Conservation (phyloP, 108 stramenopile genomes). For the Fistulifera solaris region DNA sequence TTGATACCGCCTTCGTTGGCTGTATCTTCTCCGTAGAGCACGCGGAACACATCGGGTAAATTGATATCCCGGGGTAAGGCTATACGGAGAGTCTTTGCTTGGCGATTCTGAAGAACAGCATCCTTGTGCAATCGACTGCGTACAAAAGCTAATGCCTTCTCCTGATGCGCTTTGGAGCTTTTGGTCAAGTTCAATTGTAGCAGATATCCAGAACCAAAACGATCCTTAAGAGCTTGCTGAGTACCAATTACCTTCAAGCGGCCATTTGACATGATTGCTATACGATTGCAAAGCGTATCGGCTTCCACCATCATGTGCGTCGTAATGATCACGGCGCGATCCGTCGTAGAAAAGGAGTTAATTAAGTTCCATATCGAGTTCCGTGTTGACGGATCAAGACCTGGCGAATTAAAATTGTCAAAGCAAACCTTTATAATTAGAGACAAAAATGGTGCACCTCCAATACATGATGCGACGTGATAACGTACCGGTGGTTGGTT, state of each 20-base stretch:
- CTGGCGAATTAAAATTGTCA: constrained; percentile 7
- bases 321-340: constrained; percentile 66
- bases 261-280: constrained; percentile 84
- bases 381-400: constrained; percentile 59
- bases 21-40: constrained; percentile 26
- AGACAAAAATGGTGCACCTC: background rate
- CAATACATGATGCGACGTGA: constrained; percentile 4
- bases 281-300: constrained; percentile 79
- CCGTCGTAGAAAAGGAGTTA: constrained; percentile 33
- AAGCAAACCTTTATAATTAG: no score
- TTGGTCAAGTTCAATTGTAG: constrained; percentile 37
- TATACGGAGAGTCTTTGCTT: constrained; percentile 49
- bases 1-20: constrained; percentile 34
- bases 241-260: constrained; percentile 66
- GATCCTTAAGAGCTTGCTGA: constrained; percentile 69
- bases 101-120: constrained; percentile 24
- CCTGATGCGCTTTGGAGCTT: constrained; percentile 18
- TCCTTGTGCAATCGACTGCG: constrained; percentile 24
- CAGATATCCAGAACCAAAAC: constrained; percentile 40
- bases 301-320: constrained; percentile 96
- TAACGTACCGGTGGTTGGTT: constrained; percentile 53
- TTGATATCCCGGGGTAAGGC: constrained; percentile 29
- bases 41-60: constrained; percentile 27
- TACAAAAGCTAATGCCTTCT: constrained; percentile 32
- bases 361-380: constrained; percentile 45